Percentiles rank a stretch among this genome's conserved stretches.
Evolutionary conservation across 257 asterid genomes (phyloP).

Genomic region (Plantago elongata): DNA sequence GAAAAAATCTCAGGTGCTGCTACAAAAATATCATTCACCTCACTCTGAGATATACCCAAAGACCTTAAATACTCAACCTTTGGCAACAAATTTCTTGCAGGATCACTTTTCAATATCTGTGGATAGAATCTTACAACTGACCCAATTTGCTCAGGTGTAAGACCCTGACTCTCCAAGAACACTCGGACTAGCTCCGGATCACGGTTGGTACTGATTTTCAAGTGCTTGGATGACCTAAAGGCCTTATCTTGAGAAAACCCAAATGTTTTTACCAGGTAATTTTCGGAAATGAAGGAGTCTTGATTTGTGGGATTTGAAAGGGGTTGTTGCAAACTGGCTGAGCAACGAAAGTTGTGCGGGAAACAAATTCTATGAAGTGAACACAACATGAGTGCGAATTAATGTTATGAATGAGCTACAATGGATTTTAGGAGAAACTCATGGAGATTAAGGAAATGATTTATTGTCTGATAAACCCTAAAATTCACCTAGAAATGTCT

Average conservation of each 20-base stretch:
- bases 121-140: conserved; percentile 8
- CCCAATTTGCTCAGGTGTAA: conserved; percentile 20
- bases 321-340: conserved; percentile 14
- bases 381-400: too few species aligned
- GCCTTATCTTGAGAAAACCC: conserved; percentile 28
- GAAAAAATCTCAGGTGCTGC: conserved; percentile 1
- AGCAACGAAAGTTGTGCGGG: neutral
- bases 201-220: conserved; percentile 14
- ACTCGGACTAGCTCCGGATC: conserved; percentile 22
- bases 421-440: neutral
- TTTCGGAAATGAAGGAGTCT: neutral
- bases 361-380: too few species aligned
- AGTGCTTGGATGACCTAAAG: conserved; percentile 17
- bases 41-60: conserved; percentile 20
- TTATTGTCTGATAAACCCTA: too few species aligned
- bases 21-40: conserved; percentile 7
- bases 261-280: conserved; percentile 20
- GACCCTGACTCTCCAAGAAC: conserved; percentile 24
- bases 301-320: neutral
- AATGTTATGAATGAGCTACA: neutral
- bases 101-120: conserved; percentile 1
- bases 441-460: neutral
- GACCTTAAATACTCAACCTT: conserved; percentile 27
- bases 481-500: too few species aligned
- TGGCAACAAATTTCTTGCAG: conserved; percentile 25